Base-by-base conservation (phyloP, 2,329 filamentous ascomycete species). In the Cladophialophora yegresii region DNA sequence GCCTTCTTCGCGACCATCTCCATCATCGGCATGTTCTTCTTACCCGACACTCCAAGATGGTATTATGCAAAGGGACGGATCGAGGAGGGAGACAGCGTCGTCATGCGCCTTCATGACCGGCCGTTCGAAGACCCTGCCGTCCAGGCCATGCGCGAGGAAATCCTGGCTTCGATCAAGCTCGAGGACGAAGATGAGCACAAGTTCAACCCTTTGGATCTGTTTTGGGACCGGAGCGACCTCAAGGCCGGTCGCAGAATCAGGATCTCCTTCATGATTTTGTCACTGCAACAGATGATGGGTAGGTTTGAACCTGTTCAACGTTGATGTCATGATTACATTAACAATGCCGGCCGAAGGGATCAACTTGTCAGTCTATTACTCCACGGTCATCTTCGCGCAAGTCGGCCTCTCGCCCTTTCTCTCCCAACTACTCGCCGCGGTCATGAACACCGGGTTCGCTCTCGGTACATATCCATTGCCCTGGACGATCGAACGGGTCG, bases 191-290 rank as follows among this genome's bases (percentile, higher is more conserved):
- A 66, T n/a, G 64, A 67, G 47, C 54, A 71, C 20, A 73, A 72
- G 22, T 73, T 77, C 68, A 74, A 71, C 66, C 57, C 51, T 2
- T 28, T 67, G 10, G 62, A 63, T 60, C 28, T 67, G 40, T 16
- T 67, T 65, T 78, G 76, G 77, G 76, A 79, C 64, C 73, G 69
- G 56, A 75, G 71, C 2, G 73, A 76, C 49, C 69, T 77, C 2
- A 70, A 73, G 62, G 74, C 74, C 12, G 76, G 75, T n/a, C 71
- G 74, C 6, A 74, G 76, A 7, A 70, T 78, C 10, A 71, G 77
- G 5, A 77, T 76, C 4, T 75, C 75, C 5, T 78, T 77, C 67
- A 61, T 77, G 60, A 74, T 78, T 43, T 67, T 73, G 12, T 64
- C 65, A 2, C 23, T 67, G n/a, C 65, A 67, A 49, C 72, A 75